Conservation (phyloP, 164 flowering plant species). For the Malania oleifera region DNA sequence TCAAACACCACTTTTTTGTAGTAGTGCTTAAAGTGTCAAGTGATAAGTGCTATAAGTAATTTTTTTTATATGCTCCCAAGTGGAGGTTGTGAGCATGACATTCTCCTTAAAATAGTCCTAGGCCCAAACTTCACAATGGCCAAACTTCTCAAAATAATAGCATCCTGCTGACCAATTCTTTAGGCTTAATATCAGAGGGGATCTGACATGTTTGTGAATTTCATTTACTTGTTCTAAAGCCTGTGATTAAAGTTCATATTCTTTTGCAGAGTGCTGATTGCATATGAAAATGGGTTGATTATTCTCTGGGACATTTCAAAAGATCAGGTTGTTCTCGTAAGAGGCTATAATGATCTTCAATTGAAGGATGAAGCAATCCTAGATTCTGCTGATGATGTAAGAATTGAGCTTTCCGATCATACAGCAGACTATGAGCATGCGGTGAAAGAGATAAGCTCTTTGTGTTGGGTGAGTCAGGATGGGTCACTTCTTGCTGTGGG, state of each 20-base stretch:
- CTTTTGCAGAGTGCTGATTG: not conserved
- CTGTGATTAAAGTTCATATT: not conserved
- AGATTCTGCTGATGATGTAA: not conserved
- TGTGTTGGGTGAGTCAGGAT: not conserved
- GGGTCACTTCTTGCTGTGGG: not conserved
- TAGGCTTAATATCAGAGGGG: not conserved
- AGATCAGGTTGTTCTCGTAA: not conserved
- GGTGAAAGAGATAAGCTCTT: not conserved
- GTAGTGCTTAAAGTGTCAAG: no score
- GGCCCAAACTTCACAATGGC: no score
- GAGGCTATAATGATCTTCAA: not conserved
- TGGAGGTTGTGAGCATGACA: no score
- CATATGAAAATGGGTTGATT: not conserved
- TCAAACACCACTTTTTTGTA: no score
- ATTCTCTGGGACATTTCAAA: not conserved
- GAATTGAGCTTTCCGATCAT: not conserved
- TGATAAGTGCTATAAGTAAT: no score
- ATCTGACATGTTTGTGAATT: not conserved
- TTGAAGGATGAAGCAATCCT: not conserved
- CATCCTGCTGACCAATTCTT: no score
- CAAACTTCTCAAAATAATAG: no score
- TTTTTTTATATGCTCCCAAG: no score
- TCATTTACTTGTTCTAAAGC: not conserved
- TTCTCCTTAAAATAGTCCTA: no score
- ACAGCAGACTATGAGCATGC: not conserved